Conservation (phyloP, 1,284 basidiomycete species). For the Moesziomyces sp. region DNA sequence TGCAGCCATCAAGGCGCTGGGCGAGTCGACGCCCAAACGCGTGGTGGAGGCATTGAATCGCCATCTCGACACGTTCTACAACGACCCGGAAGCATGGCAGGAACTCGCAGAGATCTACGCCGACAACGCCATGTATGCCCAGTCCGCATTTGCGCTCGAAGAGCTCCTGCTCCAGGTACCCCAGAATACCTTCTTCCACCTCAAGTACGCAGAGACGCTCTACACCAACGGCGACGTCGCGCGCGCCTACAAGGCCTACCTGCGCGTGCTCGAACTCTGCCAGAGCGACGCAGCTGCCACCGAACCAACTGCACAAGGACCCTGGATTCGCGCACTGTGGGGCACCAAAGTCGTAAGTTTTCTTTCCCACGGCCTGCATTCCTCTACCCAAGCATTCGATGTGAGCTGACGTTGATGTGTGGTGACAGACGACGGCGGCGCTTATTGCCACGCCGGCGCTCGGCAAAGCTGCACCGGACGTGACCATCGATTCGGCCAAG, state of each 20-base stretch:
- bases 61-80: conserved; percentile 91
- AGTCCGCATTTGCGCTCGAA: conserved; percentile 78
- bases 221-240: conserved; percentile 78
- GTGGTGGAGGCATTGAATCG: conserved; percentile 80
- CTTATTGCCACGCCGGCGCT: conserved; percentile 16
- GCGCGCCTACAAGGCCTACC: conserved; percentile 62
- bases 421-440: conserved; percentile 18
- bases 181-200: conserved; percentile 83
- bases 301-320: conserved; percentile 28
- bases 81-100: conserved; percentile 90
- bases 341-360: conserved; percentile 61
- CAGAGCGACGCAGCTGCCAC: conserved; percentile 27
- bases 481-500: conserved; percentile 21
- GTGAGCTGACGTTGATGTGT: no score
- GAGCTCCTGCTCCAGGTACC: conserved; percentile 84
- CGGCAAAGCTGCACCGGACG: conserved; percentile 13
- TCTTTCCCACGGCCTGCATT: background rate
- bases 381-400: no score
- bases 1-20: conserved; percentile 71
- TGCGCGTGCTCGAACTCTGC: conserved; percentile 60
- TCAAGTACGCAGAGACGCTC: conserved; percentile 86
- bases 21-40: conserved; percentile 66
- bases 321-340: conserved; percentile 63
- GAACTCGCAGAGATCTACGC: conserved; percentile 90
- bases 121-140: conserved; percentile 78